Percentiles rank a stretch among this genome's conserved stretches.
Evolutionary conservation across 2,329 filamentous ascomycete species (phyloP).

Genomic region (Phyllosticta capitalensis): DNA sequence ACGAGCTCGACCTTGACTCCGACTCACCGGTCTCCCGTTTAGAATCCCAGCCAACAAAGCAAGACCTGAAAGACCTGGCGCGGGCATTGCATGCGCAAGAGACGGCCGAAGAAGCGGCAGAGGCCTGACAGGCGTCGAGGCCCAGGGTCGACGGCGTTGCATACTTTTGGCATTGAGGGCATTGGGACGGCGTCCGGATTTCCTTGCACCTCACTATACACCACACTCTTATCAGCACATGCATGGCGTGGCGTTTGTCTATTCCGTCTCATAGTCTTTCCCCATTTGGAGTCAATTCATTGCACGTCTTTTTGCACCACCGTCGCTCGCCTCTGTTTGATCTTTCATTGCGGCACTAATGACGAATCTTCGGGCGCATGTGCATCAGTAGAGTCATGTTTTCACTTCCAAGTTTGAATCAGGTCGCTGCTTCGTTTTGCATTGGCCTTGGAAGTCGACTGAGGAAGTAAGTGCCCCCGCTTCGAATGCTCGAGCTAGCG

Average conservation of each 20-base stretch:
- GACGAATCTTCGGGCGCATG: no score
- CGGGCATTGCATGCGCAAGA: neutral
- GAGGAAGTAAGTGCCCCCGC: no score
- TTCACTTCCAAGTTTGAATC: no score
- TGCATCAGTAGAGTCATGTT: no score
- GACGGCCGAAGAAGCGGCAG: neutral
- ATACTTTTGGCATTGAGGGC: neutral
- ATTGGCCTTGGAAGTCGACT: no score
- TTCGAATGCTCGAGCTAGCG: no score
- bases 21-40: neutral
- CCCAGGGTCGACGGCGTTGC: neutral
- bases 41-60: neutral
- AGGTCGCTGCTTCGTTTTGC: no score
- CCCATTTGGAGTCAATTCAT: neutral
- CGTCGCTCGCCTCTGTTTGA: neutral
- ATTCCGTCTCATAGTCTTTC: neutral
- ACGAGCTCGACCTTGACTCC: constrained; percentile 8
- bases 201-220: neutral
- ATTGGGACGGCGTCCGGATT: neutral
- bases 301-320: neutral
- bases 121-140: neutral
- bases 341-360: no score
- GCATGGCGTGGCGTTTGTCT: neutral
- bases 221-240: neutral
- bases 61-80: neutral